Evolutionary conservation across 2,329 filamentous ascomycete species (phyloP), one percentile per base, ranked within the genome.

Genomic region (Fusarium ambrosium): DNA sequence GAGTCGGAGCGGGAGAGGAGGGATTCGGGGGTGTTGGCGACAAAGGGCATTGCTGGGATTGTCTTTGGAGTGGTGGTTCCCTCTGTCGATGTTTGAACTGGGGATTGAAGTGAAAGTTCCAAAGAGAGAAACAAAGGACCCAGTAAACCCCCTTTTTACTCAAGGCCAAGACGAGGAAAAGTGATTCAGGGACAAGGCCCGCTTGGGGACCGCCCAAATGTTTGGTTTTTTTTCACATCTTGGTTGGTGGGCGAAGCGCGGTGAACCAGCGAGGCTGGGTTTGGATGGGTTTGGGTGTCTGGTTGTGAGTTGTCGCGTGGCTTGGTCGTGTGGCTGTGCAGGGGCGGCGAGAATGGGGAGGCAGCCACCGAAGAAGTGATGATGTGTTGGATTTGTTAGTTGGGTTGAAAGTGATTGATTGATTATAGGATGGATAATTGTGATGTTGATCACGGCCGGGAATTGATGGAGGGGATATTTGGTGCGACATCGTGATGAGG

Each of bases 1-100:
- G 95, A 97, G 86, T 98, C 95, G 79, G 92, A 91, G 68, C 95
- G 93, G 67, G 89, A 89, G 68, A 98, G 86, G 32, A 93, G 85
- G 22, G 93, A 92, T 86, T 98, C 95, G 74, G 96, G 95, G 0
- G 95, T 97, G 80, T 85, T 85, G 72, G 83, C 79, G 68, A 85
- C 81, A 72, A 84, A 85, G 67, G 84, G 83, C 84, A 85, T 85
- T 39, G 63, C 71, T 18, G 16, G 20, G 16, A 18, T 22, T 39
- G 37, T 39, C 36, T 39, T 39, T 51, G 34, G 5, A n/a, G 24
- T 48, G 41, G 9, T 55, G 51, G 32, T 34, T 22, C 36, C 18
- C 27, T 65, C 8, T n/a, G 24, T n/a, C 10, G 24, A 13, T 36
- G 63, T 63, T 36, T 27, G 8, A 55, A n/a, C 45, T 55, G 18